These are phyloP conservation scores for Cymbopogon flexuosus DNA, from an alignment of 202 grass and related monocot genomes.

Conservation along the genomic window DNA sequence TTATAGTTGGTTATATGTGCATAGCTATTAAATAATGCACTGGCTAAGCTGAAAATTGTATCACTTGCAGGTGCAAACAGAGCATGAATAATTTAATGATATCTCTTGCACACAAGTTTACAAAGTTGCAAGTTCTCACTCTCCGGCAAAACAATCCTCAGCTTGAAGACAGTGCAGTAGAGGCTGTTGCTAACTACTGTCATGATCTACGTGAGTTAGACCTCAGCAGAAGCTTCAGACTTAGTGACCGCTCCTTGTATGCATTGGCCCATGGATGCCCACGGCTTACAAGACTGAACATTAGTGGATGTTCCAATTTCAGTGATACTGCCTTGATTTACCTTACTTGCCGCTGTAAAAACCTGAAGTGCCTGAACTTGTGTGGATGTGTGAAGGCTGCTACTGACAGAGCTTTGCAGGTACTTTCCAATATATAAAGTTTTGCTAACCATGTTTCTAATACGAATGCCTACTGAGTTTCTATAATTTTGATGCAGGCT, in stretches of 20 bases:
- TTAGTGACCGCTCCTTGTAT: conserved; percentile 73
- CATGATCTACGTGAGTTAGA: conserved; percentile 77
- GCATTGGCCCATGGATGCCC: conserved; percentile 68
- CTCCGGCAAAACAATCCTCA: conserved; percentile 77
- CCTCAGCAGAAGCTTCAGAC: conserved; percentile 79
- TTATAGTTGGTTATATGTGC: neutral
- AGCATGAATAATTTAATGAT: conserved; percentile 80
- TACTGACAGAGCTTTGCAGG: conserved; percentile 79
- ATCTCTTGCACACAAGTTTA: conserved; percentile 70
- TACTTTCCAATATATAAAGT: neutral
- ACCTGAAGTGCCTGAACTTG: conserved; percentile 71
- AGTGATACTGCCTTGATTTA: conserved; percentile 77
- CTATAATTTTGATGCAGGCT: conserved; percentile 50
- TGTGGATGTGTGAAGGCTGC: conserved; percentile 77
- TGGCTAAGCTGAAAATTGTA: conserved; percentile 7
- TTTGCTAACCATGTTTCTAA: conserved; percentile 10
- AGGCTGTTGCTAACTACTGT: conserved; percentile 69
- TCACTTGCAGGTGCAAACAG: conserved; percentile 62
- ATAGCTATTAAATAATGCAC: neutral
- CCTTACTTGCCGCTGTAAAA: conserved; percentile 62
- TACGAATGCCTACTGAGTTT: conserved; percentile 12
- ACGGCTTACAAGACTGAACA: conserved; percentile 70
- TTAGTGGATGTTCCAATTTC: conserved; percentile 85
- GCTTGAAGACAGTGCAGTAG: conserved; percentile 84
- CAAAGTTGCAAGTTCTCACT: conserved; percentile 67